Base-by-base conservation (phyloP, 805 yeast species). In the Metschnikowia continentalis region DNA sequence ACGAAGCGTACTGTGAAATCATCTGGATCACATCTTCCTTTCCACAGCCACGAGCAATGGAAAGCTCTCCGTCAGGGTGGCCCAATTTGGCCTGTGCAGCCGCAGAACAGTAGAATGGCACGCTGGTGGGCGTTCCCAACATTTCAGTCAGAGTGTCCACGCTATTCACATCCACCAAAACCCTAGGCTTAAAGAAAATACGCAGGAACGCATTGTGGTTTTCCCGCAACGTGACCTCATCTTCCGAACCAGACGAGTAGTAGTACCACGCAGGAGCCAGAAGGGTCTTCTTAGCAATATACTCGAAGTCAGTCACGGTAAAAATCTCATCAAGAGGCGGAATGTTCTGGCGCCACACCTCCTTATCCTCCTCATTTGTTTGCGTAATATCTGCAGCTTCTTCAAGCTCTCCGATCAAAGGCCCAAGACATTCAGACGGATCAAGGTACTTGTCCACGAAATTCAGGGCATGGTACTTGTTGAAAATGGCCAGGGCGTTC, bases 61-160 rank as follows among this genome's bases (percentile, higher is more conserved):
- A 90, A 52, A 82, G 80, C 68, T 92, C 98, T 51, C 98, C 98
- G 38, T 89, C 97, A 2, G 90, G 90, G 62, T 91, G 94, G 3
- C 97, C 98, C 58, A 92, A 77, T 62, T 84, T 86, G 35, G 96
- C 97, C 54, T 90, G 75, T 0, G 97, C 98, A 5, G 98, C 89
- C 1, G 98, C 98, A 37, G 92, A 79, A 48, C 86, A 82, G 64
- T 91, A 92, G 66, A 92, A 90, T 14, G 98, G 98, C 13, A 83
- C 87, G 15, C 79, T 71, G 1, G 83, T 74, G 47, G 76, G 71
- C 17, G 80, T 63, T n/a, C 97, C 97, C 37, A 92, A 72, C 81
- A 92, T 80, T 5, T 81, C 76, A 8, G 96, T 85, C 10, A 84
- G 67, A 32, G 82, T 66, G 63, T 89, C 95, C 42, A 91, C 79